Conservation (phyloP, 441 rosid genomes). For the Gossypium trilobum region DNA sequence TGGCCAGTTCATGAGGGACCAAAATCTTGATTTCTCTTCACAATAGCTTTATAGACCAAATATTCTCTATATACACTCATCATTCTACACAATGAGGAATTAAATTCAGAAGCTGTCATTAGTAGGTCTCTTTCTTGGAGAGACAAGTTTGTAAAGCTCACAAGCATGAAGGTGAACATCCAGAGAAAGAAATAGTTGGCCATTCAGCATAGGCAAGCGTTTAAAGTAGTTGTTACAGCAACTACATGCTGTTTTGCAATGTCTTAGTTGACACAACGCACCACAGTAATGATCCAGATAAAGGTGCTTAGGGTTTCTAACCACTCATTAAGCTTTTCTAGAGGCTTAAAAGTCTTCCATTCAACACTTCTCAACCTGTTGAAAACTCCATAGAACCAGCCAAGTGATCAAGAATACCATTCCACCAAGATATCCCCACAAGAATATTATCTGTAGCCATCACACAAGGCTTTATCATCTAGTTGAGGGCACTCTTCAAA, state of each 20-base stretch:
- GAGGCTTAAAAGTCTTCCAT: too few species aligned
- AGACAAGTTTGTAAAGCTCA: too few species aligned
- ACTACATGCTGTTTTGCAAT: not conserved
- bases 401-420: not conserved
- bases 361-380: not conserved
- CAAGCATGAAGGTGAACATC: too few species aligned
- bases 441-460: not conserved
- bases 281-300: not conserved
- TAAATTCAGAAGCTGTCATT: too few species aligned
- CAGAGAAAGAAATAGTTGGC: too few species aligned
- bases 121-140: too few species aligned
- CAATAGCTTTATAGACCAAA: slow-evolving; percentile 23
- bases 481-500: not conserved
- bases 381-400: not conserved
- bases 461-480: not conserved
- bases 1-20: slow-evolving; percentile 24
- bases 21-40: slow-evolving; percentile 31
- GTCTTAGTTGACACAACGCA: not conserved
- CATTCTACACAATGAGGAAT: too few species aligned
- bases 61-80: slow-evolving; percentile 15
- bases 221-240: not conserved
- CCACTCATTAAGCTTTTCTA: too few species aligned
- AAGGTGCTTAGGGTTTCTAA: too few species aligned
- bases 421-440: not conserved
- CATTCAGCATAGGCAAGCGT: not conserved